Evolutionary conservation across 106 monocot species (phyloP).

Genomic region (Dioscorea dumetorum): DNA sequence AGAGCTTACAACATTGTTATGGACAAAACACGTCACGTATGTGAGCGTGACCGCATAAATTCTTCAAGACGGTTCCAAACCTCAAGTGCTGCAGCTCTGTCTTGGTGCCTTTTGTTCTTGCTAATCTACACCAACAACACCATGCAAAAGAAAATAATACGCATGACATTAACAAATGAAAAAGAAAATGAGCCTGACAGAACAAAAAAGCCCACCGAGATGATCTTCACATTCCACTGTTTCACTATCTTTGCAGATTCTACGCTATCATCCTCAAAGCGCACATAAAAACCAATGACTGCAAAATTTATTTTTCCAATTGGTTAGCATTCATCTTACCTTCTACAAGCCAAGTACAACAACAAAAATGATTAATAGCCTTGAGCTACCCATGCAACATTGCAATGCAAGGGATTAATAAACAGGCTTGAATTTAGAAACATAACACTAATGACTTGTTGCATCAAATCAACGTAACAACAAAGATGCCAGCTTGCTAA

Average conservation of each 20-base stretch:
- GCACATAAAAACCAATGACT: conserved; percentile 92
- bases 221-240: conserved; percentile 98
- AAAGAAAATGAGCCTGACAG: background rate
- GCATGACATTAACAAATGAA: conserved; percentile 3
- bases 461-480: no score
- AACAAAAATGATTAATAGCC: no score
- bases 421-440: no score
- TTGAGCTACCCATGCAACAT: no score
- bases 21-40: conserved; percentile 26
- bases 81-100: conserved; percentile 93
- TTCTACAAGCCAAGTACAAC: no score
- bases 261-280: conserved; percentile 98
- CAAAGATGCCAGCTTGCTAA: no score
- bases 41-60: conserved; percentile 77
- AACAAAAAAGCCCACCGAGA: conserved; percentile 56
- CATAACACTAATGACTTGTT: no score
- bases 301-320: conserved; percentile 9
- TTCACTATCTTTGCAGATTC: conserved; percentile 93
- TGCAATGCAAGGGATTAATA: no score
- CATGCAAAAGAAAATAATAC: background rate
- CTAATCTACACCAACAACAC: conserved; percentile 54
- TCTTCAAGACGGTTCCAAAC: conserved; percentile 94
- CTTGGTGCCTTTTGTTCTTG: conserved; percentile 98
- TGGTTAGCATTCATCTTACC: background rate
- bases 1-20: background rate